Base-by-base conservation (phyloP, 1,139 yeast genomes). In the Debaryomyces udenii region DNA sequence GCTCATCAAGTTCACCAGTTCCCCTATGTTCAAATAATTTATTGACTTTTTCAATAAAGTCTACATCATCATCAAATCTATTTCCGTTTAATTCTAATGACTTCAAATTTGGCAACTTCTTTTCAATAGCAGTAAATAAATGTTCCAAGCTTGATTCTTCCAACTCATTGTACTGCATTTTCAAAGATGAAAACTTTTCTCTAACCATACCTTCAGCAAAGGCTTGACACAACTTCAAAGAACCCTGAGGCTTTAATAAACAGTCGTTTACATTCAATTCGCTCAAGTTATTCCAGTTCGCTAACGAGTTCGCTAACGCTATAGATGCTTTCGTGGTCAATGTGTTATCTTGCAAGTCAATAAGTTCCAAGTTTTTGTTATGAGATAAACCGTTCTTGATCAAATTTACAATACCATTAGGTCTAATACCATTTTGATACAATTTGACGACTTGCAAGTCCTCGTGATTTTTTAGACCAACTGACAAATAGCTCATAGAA, bases 401-500 rank as follows among this genome's bases (percentile, higher is more conserved):
- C 59, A 93, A 76, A 53, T 79, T 82, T 49, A 85, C 78, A 45
- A 93, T 82, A 52, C 99, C 99, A 45, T 81, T 84, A 44, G 96
- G 98, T 66, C 99, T 83, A 48, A 93, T 93, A 59, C 99, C 99
- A 61, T 93, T 93, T 68, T 93, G 99, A 59, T 89, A 91, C 54
- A 93, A 75, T 60, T 87, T 81, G 30, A 93, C 83, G 45, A 78
- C 84, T 62, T 83, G 75, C 58, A 94, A 74, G 40, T 80, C 80
- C 31, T 77, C 74, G 61, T 93, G 96, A 43, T 86, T 84, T 59
- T 81, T 80, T 51, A 86, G 76, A 33, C 91, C 93, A 37, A 86
- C 70, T 2, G 96, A 79, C 55, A 93, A 72, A 57, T 85, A 85
- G 52, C 83, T 78, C 68, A 84, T 80, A 9, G 97, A 89, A 2